Conservation (phyloP, 208 protist genomes). For the Phytomonas sp. region DNA sequence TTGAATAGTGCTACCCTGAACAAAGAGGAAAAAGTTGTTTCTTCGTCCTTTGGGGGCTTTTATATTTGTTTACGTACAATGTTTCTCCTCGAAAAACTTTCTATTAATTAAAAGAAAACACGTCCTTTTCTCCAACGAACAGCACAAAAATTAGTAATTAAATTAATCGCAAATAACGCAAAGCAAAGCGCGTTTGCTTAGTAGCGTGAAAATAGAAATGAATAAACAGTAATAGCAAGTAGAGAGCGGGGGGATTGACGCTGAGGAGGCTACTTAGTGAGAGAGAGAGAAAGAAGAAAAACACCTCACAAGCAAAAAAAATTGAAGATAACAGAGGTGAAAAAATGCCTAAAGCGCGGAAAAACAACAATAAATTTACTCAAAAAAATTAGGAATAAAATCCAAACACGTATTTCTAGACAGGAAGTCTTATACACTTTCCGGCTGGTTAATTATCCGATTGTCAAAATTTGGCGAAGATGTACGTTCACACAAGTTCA, state of each 20-base stretch:
- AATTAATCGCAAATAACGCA: conserved; percentile 9
- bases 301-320: conserved; percentile 2
- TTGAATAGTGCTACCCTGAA: too few relatives aligned
- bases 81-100: not conserved
- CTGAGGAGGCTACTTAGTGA: not conserved
- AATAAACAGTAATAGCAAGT: conserved; percentile 15
- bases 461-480: not conserved
- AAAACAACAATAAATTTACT: not conserved
- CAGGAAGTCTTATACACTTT: conserved; percentile 9
- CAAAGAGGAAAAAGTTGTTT: too few relatives aligned
- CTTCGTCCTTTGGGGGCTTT: too few relatives aligned
- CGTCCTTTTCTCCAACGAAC: too few relatives aligned
- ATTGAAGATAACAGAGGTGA: not conserved
- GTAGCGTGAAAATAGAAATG: conserved; percentile 7
- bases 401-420: too few relatives aligned
- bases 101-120: conserved; percentile 8
- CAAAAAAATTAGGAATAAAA: conserved; percentile 7
- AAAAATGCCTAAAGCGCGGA: not conserved
- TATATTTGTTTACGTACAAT: too few relatives aligned
- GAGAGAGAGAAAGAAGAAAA: not conserved
- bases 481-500: not conserved
- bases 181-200: conserved; percentile 5
- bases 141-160: not conserved
- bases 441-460: not conserved
- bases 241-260: not conserved